Evolutionary conservation across 345 rosid genomes (phyloP), one percentile per base, ranked within the genome.

Genomic region (Arabis hirsuta): DNA sequence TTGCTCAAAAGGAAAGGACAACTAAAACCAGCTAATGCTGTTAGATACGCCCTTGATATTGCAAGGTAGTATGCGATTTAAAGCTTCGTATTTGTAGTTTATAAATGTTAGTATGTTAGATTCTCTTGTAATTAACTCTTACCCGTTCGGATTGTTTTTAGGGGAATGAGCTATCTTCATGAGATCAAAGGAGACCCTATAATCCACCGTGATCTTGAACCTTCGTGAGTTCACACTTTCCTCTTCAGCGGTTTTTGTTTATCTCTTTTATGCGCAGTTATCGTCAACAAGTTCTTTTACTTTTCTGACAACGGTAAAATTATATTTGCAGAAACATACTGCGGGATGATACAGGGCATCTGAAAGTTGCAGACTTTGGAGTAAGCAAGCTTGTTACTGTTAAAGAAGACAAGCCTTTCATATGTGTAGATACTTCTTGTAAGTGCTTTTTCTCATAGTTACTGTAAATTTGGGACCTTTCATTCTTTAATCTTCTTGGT

Each of bases 161-260:
- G 97, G 91, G 99, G 99, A 74, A 83, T 95, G 93, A 91, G 81
- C 78, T 95, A 91, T 73, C 85, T 91, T 84, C 99, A 93, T 72
- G 96, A 90, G 83, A 88, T 86, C 68, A 87, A 80, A 81, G 97
- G 88, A n/a, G 86, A 73, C 4, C 87, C 99, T 27, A 91, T 95
- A 57, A 91, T 95, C 77, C 99, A 95, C 74, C 93, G 93, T 3
- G 97, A 95, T 81, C 97, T 95, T 69, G 97, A 95, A 86, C 99
- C 99, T 76, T 95, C 99, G 99, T 95, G 78, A 89, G 99, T 85
- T 75, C 41, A 43, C 53, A 53, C 53, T 60, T 8, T 43, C 57
- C 34, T 44, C 45, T 44, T 62, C 27, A 19, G 45, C 1, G 12
- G 5, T 44, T 13, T 53, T 11, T 34, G 7, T 10, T 53, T 6